A percentile compares a stretch with the other conserved stretches of the same genome.
These are phyloP conservation scores for Colletotrichum sidae DNA, from an alignment of 2,329 filamentous ascomycete genomes.

Conservation along the genomic window DNA sequence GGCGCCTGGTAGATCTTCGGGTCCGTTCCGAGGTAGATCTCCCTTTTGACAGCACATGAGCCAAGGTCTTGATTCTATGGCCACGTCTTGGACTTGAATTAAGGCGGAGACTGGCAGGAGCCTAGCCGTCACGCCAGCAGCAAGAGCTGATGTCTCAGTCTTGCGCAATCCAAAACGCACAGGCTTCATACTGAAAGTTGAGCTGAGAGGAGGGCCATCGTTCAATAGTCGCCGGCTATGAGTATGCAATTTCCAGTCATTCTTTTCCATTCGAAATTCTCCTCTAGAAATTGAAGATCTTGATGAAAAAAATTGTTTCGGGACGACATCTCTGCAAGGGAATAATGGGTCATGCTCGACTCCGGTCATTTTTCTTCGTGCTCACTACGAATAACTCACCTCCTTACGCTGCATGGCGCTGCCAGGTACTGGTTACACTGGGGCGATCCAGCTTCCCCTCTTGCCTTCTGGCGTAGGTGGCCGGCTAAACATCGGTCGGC, in stretches of 20 bases:
- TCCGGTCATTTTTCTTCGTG: background rate
- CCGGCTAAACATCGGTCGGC: slow-evolving; percentile 23
- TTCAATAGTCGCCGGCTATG: too few species aligned
- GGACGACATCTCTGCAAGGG: too few species aligned
- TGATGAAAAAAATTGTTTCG: too few species aligned
- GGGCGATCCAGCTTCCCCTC: slow-evolving; percentile 15
- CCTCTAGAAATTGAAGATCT: too few species aligned
- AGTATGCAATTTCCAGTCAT: too few species aligned
- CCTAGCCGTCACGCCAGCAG: too few species aligned
- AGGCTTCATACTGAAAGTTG: too few species aligned
- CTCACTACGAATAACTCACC: background rate
- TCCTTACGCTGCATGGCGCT: background rate
- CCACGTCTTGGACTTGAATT: slow-evolving; percentile 18
- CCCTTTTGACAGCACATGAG: slow-evolving; percentile 14
- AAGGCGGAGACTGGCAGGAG: slow-evolving; percentile 14
- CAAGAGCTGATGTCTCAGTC: too few species aligned
- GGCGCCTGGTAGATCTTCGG: slow-evolving; percentile 1
- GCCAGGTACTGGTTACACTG: slow-evolving; percentile 3
- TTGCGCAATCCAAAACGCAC: too few species aligned
- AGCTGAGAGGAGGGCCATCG: too few species aligned
- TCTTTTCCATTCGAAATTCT: too few species aligned
- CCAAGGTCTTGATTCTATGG: background rate
- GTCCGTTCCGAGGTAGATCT: slow-evolving; percentile 14
- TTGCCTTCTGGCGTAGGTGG: background rate
- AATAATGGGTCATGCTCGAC: too few species aligned